Evolutionary conservation across 2,329 filamentous ascomycete species (phyloP).

Genomic region (Fonsecaea multimorphosa): DNA sequence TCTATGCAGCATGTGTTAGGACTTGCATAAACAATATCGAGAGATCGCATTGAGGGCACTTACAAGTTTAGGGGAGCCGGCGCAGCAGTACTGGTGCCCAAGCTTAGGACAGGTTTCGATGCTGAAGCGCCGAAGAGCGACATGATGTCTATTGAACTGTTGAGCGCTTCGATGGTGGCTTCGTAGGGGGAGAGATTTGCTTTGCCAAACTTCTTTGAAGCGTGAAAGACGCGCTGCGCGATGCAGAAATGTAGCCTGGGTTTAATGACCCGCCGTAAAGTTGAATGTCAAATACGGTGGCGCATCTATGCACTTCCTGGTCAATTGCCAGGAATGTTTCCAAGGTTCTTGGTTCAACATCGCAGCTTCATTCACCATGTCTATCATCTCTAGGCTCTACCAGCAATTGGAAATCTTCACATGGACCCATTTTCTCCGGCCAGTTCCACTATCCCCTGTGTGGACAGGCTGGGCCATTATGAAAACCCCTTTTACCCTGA

Average conservation of each 20-base stretch:
- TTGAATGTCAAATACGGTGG: neutral
- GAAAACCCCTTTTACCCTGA: neutral
- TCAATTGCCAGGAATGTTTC: neutral
- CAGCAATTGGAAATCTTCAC: neutral
- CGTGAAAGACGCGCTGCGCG: slow-evolving; percentile 13
- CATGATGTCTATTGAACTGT: slow-evolving; percentile 21
- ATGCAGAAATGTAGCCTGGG: neutral
- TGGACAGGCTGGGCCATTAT: slow-evolving; percentile 3
- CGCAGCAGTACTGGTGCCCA: slow-evolving; percentile 24
- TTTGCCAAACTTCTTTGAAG: neutral
- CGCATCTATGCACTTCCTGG: neutral
- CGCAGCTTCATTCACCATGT: neutral
- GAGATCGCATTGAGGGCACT: slow-evolving; percentile 10
- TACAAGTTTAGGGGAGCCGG: slow-evolving; percentile 30
- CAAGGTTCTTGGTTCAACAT: too few relatives aligned
- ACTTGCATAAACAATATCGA: neutral
- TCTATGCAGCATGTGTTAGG: slow-evolving; percentile 16
- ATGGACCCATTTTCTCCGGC: neutral
- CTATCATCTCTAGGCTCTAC: neutral
- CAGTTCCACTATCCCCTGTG: too few relatives aligned
- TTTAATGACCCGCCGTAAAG: neutral
- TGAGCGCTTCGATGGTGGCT: neutral
- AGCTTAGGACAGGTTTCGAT: slow-evolving; percentile 26
- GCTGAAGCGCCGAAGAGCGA: slow-evolving; percentile 31
- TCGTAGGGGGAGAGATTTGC: neutral